Evolutionary conservation across 345 rosid genomes (phyloP).

Genomic region (Heritiera fomes): DNA sequence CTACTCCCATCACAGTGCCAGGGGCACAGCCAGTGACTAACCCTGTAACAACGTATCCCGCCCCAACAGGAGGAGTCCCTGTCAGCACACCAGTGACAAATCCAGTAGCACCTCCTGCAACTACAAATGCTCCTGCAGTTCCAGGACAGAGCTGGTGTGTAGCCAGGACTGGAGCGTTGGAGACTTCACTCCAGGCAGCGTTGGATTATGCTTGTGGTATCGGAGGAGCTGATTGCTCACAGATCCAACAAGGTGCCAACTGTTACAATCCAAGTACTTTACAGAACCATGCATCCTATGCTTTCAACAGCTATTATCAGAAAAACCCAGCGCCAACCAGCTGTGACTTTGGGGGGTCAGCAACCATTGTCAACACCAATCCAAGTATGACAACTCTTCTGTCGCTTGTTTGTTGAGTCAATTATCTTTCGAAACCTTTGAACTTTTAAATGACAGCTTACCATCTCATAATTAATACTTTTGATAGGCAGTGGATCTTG

Average conservation of each 20-base stretch:
- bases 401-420: neutral
- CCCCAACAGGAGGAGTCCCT: slow-evolving; percentile 54
- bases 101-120: slow-evolving; percentile 60
- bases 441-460: neutral
- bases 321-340: slow-evolving; percentile 75
- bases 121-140: slow-evolving; percentile 60
- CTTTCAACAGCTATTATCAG: slow-evolving; percentile 93
- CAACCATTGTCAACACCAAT: slow-evolving; percentile 52
- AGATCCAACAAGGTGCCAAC: slow-evolving; percentile 78
- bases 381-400: slow-evolving; percentile 65
- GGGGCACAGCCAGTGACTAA: slow-evolving; percentile 60
- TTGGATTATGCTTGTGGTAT: slow-evolving; percentile 94
- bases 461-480: neutral
- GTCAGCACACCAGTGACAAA: slow-evolving; percentile 40
- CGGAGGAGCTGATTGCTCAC: slow-evolving; percentile 86
- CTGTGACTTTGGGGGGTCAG: slow-evolving; percentile 90
- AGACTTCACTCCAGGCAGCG: slow-evolving; percentile 61
- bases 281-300: slow-evolving; percentile 86
- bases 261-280: slow-evolving; percentile 71
- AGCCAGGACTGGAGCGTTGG: slow-evolving; percentile 63
- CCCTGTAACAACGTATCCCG: slow-evolving; percentile 70
- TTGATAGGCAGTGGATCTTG: slow-evolving; percentile 81
- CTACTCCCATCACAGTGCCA: slow-evolving; percentile 54
- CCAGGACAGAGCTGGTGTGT: slow-evolving; percentile 92
- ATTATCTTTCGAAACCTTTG: neutral